A percentile compares a stretch with the other conserved stretches of the same genome.
Conservation (phyloP, 495 filamentous ascomycete species). For the Aspergillus nanangensis region DNA sequence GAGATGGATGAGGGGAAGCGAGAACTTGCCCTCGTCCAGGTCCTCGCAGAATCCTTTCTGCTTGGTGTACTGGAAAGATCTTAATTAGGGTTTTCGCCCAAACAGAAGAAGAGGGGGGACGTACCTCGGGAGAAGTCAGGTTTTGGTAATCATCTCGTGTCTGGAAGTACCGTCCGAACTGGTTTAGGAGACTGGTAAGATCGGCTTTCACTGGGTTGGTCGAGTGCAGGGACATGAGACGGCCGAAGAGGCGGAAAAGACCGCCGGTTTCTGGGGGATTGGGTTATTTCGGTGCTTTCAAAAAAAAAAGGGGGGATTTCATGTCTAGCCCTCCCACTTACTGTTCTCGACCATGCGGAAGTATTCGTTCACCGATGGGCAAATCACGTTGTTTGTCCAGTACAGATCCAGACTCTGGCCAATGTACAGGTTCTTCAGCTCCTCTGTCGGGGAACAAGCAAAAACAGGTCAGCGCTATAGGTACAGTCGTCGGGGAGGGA, state of each 20-base stretch:
- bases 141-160: slow-evolving; percentile 6
- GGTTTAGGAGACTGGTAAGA: background rate
- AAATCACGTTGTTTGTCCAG: background rate
- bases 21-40: background rate
- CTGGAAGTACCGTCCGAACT: slow-evolving; percentile 3
- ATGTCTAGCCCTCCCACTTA: background rate
- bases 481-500: background rate
- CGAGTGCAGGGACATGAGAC: slow-evolving; percentile 1
- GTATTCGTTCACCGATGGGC: background rate
- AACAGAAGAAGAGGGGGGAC: background rate
- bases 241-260: background rate
- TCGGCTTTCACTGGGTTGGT: slow-evolving; percentile 1
- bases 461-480: background rate
- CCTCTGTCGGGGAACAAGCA: background rate
- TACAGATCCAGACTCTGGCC: background rate
- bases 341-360: background rate
- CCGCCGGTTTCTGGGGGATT: background rate
- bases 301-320: no score
- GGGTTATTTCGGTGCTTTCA: background rate
- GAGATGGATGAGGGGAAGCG: background rate
- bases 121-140: background rate
- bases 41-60: background rate
- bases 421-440: background rate
- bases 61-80: background rate
- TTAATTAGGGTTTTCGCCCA: background rate